A percentile compares a stretch with the other conserved stretches of the same genome.
Evolutionary conservation across 495 filamentous ascomycete species (phyloP).

Genomic region (Annulohypoxylon moriforme): DNA sequence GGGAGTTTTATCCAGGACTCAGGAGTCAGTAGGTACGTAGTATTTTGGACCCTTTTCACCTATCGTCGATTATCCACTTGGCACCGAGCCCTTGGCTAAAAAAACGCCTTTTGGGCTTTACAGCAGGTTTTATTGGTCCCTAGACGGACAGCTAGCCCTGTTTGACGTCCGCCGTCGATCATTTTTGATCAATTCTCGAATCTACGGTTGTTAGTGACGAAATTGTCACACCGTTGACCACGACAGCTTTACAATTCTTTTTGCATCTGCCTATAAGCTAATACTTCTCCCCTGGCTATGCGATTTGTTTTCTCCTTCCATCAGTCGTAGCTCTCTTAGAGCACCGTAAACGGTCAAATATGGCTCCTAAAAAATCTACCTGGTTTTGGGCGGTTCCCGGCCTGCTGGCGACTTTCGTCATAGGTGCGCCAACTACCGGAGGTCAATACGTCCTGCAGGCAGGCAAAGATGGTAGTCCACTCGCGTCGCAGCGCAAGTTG

Average conservation of each 20-base stretch:
- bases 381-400: constrained; percentile 42
- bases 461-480: constrained; percentile 31
- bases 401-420: constrained; percentile 44
- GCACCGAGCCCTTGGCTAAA: constrained; percentile 26
- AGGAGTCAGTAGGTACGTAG: constrained; percentile 27
- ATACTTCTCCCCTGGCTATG: constrained; percentile 15
- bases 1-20: background rate
- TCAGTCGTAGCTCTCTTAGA: constrained; percentile 23
- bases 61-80: constrained; percentile 33
- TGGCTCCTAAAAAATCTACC: constrained; percentile 34
- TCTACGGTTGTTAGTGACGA: constrained; percentile 29
- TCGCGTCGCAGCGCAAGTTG: constrained; percentile 60
- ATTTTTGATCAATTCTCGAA: constrained; percentile 30
- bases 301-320: background rate
- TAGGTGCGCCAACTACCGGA: constrained; percentile 45
- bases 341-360: constrained; percentile 27
- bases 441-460: constrained; percentile 45
- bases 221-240: constrained; percentile 26
- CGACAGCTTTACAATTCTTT: constrained; percentile 12
- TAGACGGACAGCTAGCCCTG: constrained; percentile 28
- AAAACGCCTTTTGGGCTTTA: background rate
- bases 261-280: constrained; percentile 29
- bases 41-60: constrained; percentile 4
- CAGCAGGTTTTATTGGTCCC: constrained; percentile 37
- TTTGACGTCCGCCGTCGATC: constrained; percentile 33